Evolutionary conservation across 176 grass and related monocot genomes (phyloP).

Genomic region (Oryza glaberrima): DNA sequence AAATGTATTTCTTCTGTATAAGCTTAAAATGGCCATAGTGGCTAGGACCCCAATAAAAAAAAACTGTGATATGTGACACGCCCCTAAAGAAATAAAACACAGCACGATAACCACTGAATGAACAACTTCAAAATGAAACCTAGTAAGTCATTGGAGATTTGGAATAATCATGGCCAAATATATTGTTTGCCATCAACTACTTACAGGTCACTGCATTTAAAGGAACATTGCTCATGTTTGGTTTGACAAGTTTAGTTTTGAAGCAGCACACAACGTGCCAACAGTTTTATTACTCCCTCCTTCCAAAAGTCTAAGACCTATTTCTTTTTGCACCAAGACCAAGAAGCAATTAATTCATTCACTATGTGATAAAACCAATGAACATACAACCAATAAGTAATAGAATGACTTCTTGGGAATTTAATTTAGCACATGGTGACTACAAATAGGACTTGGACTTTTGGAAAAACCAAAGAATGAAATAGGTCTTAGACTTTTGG

Average conservation of each 20-base stretch:
- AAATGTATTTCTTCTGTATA: background rate
- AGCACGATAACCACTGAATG: constrained; percentile 19
- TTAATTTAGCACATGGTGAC: too few relatives aligned
- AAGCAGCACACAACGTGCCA: background rate
- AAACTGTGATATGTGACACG: background rate
- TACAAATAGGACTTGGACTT: too few relatives aligned
- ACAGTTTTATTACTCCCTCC: background rate
- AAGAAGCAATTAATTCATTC: too few relatives aligned
- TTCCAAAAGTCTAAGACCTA: too few relatives aligned
- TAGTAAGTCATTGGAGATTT: background rate
- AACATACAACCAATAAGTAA: too few relatives aligned
- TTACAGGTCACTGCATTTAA: constrained; percentile 1
- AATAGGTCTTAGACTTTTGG: too few relatives aligned
- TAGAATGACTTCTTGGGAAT: too few relatives aligned
- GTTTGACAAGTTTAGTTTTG: background rate
- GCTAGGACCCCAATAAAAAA: background rate
- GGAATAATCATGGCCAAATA: background rate
- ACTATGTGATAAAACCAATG: too few relatives aligned
- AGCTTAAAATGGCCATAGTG: background rate
- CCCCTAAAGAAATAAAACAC: background rate
- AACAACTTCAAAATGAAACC: background rate
- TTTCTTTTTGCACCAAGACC: too few relatives aligned
- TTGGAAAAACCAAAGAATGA: too few relatives aligned
- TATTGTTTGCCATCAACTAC: constrained; percentile 1
- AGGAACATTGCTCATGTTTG: background rate